Base-by-base conservation (phyloP, 179 eudicot genomes). In the Actinidia arguta region DNA sequence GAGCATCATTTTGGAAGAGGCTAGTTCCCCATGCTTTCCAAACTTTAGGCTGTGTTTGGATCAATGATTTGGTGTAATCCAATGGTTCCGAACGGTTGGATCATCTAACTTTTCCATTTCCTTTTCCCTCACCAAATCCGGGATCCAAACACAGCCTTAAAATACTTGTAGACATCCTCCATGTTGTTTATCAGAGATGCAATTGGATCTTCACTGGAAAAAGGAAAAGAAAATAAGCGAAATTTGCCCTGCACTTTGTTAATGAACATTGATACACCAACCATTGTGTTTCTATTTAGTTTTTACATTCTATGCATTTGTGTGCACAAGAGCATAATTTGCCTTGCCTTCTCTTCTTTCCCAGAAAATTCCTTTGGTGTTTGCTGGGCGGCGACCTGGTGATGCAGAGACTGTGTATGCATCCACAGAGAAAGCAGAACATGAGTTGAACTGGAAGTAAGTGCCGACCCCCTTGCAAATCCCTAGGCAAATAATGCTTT, bases 401-500 rank as follows among this genome's bases (percentile, higher is more conserved):
- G 99, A 96, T 89, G 94, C 95, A 12, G 99, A 96, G 88, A 46
- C 90, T 69, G 99, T 96, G 67, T 96, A 92, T 81, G 99, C 93
- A 76, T 92, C 95, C 54, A 96, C 97, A 17, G 94, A 86, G 59
- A 96, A 96, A 85, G 99, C 99, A 80, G 97, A 90, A 83, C 89
- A 84, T 9, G 98, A 96, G 82, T 88, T 96, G 84, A 89, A 92
- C 50, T 96, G 99, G 98, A 96, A 93, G 99, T 96, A 92, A 93
- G 98, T 87, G 20, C 54, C 72, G 25, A 36, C 10, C 64, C 74
- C 64, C 46, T 82, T 48, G 70, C 8, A n/a, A 50, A 47, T 77
- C 20, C 39, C 58, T 24, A 36, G 11, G 50, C 50, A 75, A 17
- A 36, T 59, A 76, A 39, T 46, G 46, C n/a, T 52, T 62, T 8